These are phyloP conservation scores for Botryotinia convoluta DNA, from an alignment of 2,329 filamentous ascomycete genomes.

Conservation along the genomic window DNA sequence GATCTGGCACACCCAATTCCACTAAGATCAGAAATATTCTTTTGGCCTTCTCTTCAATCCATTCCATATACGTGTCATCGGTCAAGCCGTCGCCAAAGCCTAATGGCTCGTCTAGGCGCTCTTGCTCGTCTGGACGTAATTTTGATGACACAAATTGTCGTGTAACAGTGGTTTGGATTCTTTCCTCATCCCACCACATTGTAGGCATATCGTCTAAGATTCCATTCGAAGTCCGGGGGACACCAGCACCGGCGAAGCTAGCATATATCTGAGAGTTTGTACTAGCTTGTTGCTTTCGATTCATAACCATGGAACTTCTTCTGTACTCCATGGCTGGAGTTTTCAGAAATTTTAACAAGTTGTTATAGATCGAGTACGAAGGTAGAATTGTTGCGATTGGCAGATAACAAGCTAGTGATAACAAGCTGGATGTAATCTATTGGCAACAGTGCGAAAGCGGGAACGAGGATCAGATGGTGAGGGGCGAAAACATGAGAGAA, in stretches of 20 bases:
- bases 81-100: slow-evolving; percentile 65
- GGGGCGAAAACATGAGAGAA: slow-evolving; percentile 13
- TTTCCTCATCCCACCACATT: slow-evolving; percentile 70
- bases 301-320: slow-evolving; percentile 32
- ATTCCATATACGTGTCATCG: slow-evolving; percentile 74
- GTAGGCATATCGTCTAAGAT: slow-evolving; percentile 31
- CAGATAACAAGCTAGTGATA: background rate
- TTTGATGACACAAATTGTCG: slow-evolving; percentile 64
- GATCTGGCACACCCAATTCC: slow-evolving; percentile 67
- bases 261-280: slow-evolving; percentile 35
- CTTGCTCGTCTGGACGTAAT: slow-evolving; percentile 60
- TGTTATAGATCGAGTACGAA: background rate
- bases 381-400: background rate
- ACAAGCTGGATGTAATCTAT: slow-evolving; percentile 6
- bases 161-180: slow-evolving; percentile 68
- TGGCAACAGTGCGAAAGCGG: background rate
- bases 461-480: slow-evolving; percentile 4
- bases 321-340: slow-evolving; percentile 34
- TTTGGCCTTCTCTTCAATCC: slow-evolving; percentile 68
- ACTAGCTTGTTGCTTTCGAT: slow-evolving; percentile 21
- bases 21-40: slow-evolving; percentile 69
- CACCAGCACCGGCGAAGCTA: slow-evolving; percentile 33
- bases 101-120: slow-evolving; percentile 59
- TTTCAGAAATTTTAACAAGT: background rate
- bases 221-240: slow-evolving; percentile 31